phyloP scores from a whole-genome alignment of 164 flowering plant genomes.

The Berberis thunbergii region DNA sequence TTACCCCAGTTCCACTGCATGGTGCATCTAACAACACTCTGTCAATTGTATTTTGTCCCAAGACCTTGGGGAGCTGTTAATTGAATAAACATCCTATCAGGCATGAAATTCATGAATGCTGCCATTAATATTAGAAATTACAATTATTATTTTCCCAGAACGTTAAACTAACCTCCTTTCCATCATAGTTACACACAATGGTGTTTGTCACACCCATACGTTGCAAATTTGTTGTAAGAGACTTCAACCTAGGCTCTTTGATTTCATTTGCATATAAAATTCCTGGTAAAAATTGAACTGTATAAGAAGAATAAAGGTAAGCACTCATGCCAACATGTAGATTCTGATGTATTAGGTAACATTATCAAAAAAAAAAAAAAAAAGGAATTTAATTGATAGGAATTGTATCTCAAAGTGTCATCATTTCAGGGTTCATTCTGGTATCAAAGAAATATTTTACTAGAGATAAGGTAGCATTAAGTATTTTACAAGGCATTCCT shows the following conservation, averaged over 20 bases:
- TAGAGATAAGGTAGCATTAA: too few relatives aligned
- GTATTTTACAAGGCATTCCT: too few relatives aligned
- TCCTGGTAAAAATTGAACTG: slow-evolving; percentile 27
- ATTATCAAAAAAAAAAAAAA: too few relatives aligned
- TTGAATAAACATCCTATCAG: neutral
- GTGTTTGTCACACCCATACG: slow-evolving; percentile 98
- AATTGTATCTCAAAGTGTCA: too few relatives aligned
- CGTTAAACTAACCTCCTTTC: slow-evolving; percentile 64
- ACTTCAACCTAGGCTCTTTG: slow-evolving; percentile 76
- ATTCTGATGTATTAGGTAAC: neutral
- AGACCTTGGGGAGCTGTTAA: slow-evolving; percentile 40
- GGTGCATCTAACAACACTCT: slow-evolving; percentile 97
- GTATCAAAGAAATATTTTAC: too few relatives aligned
- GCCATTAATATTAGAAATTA: too few relatives aligned
- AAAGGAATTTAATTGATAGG: neutral
- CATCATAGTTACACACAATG: slow-evolving; percentile 83
- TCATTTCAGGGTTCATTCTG: too few relatives aligned
- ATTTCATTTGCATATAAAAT: slow-evolving; percentile 91
- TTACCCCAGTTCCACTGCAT: slow-evolving; percentile 98
- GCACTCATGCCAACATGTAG: neutral
- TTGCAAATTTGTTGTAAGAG: slow-evolving; percentile 79
- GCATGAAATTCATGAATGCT: neutral
- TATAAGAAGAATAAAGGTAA: neutral
- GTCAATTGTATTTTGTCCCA: slow-evolving; percentile 76
- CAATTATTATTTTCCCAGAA: too few relatives aligned